Conservation (phyloP, 306 rosid species). For the Pueraria montana region DNA sequence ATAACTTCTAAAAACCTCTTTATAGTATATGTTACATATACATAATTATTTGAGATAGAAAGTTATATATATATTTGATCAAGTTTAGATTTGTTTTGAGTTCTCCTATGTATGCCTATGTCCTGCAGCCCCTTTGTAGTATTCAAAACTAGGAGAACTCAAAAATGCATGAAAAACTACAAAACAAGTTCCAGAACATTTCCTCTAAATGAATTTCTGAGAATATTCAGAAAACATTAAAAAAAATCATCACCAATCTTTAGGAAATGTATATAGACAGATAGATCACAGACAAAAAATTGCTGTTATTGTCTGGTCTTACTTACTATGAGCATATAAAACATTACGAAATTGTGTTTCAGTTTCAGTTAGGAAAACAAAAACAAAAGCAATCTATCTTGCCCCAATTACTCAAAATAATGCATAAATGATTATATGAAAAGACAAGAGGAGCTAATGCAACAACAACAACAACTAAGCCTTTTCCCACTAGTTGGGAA, state of each 20-base stretch:
- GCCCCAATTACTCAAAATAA: conserved; percentile 28
- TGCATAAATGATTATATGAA: conserved; percentile 24
- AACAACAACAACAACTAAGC: background rate
- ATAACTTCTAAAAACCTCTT: conserved; percentile 21
- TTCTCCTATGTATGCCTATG: background rate
- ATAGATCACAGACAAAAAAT: background rate
- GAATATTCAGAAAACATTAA: background rate
- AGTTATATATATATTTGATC: background rate
- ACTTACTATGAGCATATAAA: conserved; percentile 30
- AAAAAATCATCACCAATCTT: background rate
- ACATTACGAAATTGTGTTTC: conserved; percentile 14
- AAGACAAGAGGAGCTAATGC: conserved; percentile 11
- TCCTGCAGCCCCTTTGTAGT: background rate
- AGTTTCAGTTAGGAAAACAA: conserved; percentile 11
- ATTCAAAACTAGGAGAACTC: background rate
- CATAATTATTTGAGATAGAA: conserved; percentile 13
- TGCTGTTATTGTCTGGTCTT: background rate
- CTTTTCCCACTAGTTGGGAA: background rate
- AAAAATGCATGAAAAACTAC: background rate
- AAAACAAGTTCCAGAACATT: conserved; percentile 1
- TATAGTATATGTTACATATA: background rate
- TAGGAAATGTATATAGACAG: background rate
- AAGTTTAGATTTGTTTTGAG: too few relatives aligned
- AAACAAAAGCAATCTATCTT: conserved; percentile 20
- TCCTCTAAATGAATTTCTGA: conserved; percentile 5